Evolutionary conservation across 2,329 filamentous ascomycete genomes (phyloP), one percentile per base, ranked within the genome.

Genomic region (Fusarium gaditjirri): DNA sequence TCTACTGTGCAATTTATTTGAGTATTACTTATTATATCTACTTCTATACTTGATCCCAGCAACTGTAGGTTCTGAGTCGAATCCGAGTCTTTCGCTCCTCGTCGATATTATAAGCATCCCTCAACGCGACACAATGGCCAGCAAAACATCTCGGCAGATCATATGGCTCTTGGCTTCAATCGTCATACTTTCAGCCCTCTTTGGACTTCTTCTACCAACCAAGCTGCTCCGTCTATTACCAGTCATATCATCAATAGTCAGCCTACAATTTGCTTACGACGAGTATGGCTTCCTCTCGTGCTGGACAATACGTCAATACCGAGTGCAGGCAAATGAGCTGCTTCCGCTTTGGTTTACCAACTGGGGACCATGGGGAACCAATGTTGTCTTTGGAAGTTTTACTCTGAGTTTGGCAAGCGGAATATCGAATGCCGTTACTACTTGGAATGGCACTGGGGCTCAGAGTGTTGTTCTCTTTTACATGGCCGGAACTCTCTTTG

Each of bases 1-100:
- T 5, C 3, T 23, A 23, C 8, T 0, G 8, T 23, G 10, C 3
- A 7, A 4, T 6, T 2, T 8, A 17, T 6, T 1, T n/a, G 4
- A 1, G 2, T 3, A 3, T 12, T 14, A 3, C 27, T n/a, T 17
- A 12, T 2, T 0, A 2, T 12, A 12, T 29, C 3, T n/a, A 0
- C 27, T 6, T 12, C 19, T 6, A 4, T 7, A 47, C 4, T 21
- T 16, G 6, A n/a, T 46, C 19, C 1, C 43, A 16, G 7, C 9
- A 5, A 14, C 6, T 8, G 1, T 10, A 6, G 14, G 3, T 4
- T n/a, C 21, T 8, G 13, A 12, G 8, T 4, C 29, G 13, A 3
- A 17, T 12, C 10, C 5, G 5, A 1, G 13, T 8, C 6, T 13
- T 17, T 12, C 10, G 14, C 21, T 17, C 25, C 2, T n/a, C 19